Percentiles rank a stretch among this genome's conserved stretches.
Conservation (phyloP, 495 filamentous ascomycete genomes). For the Aspergillus incahuasiensis region DNA sequence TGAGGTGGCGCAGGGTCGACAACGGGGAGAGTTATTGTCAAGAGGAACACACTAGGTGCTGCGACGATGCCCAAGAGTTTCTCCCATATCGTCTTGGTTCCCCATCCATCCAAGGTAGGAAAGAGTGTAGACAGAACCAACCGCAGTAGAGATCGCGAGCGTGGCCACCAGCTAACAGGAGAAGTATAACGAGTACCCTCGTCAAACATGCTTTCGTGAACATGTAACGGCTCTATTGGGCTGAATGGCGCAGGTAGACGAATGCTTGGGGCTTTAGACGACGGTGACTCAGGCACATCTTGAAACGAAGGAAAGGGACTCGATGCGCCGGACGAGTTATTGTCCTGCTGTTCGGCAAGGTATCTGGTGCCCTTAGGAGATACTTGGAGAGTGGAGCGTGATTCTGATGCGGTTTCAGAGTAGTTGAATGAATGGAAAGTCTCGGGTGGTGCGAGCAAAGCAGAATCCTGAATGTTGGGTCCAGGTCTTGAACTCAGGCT, state of each 20-base stretch:
- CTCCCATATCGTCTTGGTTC: constrained; percentile 69
- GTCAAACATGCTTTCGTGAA: constrained; percentile 27
- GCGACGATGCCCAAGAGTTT: constrained; percentile 74
- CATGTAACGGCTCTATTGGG: constrained; percentile 42
- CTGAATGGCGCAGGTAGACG: constrained; percentile 47
- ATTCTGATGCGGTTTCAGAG: constrained; percentile 16
- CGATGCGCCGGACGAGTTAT: constrained; percentile 25
- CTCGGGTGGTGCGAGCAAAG: constrained; percentile 35
- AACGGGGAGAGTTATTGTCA: constrained; percentile 90
- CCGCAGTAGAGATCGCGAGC: constrained; percentile 60
- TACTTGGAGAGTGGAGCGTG: constrained; percentile 27
- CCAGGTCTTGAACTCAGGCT: constrained; percentile 15
- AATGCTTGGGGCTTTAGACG: constrained; percentile 49
- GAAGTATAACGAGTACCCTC: constrained; percentile 6
- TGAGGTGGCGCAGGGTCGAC: constrained; percentile 62
- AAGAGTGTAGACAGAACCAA: constrained; percentile 74
- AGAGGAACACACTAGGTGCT: constrained; percentile 81
- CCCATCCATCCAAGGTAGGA: constrained; percentile 79
- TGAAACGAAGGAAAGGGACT: constrained; percentile 50
- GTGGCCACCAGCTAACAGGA: constrained; percentile 66
- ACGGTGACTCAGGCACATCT: constrained; percentile 37
- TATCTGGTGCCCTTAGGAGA: constrained; percentile 30
- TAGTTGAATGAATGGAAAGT: constrained; percentile 36
- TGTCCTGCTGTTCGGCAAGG: constrained; percentile 7
- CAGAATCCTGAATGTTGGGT: constrained; percentile 21